phyloP scores from a whole-genome alignment of 208 protist genomes.

The Leishmania aethiopica region DNA sequence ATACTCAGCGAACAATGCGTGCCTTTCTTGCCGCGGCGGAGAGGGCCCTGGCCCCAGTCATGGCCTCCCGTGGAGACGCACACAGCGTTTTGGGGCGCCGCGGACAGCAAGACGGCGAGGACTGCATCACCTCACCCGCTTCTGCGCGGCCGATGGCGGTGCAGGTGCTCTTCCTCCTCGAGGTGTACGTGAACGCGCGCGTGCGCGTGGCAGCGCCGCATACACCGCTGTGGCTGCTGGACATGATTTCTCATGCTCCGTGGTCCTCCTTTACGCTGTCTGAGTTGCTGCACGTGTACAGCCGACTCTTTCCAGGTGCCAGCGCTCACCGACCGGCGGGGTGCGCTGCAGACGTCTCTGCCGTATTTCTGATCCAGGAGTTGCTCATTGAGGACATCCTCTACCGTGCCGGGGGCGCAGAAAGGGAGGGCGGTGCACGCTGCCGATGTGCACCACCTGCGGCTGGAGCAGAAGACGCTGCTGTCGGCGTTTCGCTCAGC shows the following conservation, averaged over 20 bases:
- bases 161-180: conserved; percentile 21
- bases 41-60: not conserved
- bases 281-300: conserved; percentile 18
- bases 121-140: not conserved
- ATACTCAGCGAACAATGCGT: conserved; percentile 30
- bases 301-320: conserved; percentile 5
- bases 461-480: not conserved
- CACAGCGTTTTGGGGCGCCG: not conserved
- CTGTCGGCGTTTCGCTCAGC: no score
- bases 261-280: not conserved
- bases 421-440: not conserved
- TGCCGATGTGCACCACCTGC: not conserved
- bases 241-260: not conserved
- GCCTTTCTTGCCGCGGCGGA: conserved; percentile 30
- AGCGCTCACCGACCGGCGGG: not conserved
- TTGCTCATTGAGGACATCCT: not conserved
- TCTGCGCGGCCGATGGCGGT: not conserved
- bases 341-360: not conserved
- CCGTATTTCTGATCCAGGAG: not conserved
- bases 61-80: not conserved
- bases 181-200: conserved; percentile 19
- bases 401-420: not conserved
- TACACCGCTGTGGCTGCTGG: conserved; percentile 13
- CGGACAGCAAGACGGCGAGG: not conserved
- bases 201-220: conserved; percentile 14